Base-by-base conservation (phyloP, 2,329 filamentous ascomycete species). In the Aspergillus niger region DNA sequence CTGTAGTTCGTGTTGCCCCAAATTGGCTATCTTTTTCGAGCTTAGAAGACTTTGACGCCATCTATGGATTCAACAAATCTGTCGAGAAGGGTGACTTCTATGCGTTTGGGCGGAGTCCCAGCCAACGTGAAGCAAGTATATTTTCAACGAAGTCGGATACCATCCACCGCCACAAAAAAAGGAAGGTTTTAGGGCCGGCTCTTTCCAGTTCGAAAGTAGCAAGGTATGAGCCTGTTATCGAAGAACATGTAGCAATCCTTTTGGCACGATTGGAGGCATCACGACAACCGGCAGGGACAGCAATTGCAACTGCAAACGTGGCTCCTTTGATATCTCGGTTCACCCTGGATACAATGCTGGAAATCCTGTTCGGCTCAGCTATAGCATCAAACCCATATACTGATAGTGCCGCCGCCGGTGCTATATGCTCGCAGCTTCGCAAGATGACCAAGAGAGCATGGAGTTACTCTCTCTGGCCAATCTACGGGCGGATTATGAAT, bases 51-150 rank as follows among this genome's bases (percentile, higher is more conserved):
- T 67, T 65, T 38, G 64, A 66, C 20, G 59, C 55, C 2, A 65
- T 67, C 26, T 67, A 67, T 39, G 63, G 64, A 4, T 65, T 66
- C 22, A 63, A 67, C 54, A 65, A 65, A 20, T 48, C 52, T 0
- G 57, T 67, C 10, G 64, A 66, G 55, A 67, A 67, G 43, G 59
- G 55, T 8, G 57, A 61, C 13, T 67, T 67, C 51, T 66, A 66
- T 36, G 20, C 52, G 1, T 66, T 67, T 47, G 65, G 62, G 5
- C 58, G 59, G 11, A n/a, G 38, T 15, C 26, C 22, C 10, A 28
- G 44, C 48, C 50, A 60, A 17, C 32, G 56, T 22, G 47, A 48
- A 6, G 38, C n/a, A 39, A 66, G 64, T 51, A 51, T 67, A 30
- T 67, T 67, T 38, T 52, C 61, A 15, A 43, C 63, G 1, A 55